Evolutionary conservation across 2,329 filamentous ascomycete genomes (phyloP).

Genomic region (Aspergillus sojae): DNA sequence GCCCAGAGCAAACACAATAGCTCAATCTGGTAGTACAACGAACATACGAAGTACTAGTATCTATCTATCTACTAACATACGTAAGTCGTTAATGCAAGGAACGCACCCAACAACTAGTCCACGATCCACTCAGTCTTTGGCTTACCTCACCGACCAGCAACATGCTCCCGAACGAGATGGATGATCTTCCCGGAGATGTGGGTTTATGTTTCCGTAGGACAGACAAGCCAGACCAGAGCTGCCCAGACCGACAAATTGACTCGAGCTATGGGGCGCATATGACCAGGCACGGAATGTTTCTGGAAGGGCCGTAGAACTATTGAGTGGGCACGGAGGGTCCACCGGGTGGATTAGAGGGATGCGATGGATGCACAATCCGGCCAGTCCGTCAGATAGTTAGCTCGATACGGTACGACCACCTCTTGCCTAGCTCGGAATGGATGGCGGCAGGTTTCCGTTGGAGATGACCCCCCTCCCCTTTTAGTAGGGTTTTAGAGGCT

Average conservation of each 20-base stretch:
- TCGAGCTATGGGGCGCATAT: conserved; percentile 1
- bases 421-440: neutral
- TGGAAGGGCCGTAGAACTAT: conserved; percentile 25
- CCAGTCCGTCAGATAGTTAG: conserved; percentile 3
- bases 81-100: neutral
- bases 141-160: neutral
- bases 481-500: neutral
- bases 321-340: conserved; percentile 3
- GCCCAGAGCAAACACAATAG: neutral
- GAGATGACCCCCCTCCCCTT: neutral
- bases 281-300: conserved; percentile 19
- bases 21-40: neutral
- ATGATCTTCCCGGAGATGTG: conserved; percentile 2
- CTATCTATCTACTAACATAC: neutral
- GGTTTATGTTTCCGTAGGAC: neutral
- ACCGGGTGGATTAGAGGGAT: conserved; percentile 5
- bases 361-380: neutral
- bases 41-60: neutral
- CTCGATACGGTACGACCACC: neutral
- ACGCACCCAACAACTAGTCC: neutral
- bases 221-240: conserved; percentile 4
- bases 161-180: neutral
- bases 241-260: conserved; percentile 4
- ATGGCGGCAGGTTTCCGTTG: neutral
- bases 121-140: neutral